Evolutionary conservation across 2,329 filamentous ascomycete genomes (phyloP).

Genomic region (Hyphodiscus sp.): DNA sequence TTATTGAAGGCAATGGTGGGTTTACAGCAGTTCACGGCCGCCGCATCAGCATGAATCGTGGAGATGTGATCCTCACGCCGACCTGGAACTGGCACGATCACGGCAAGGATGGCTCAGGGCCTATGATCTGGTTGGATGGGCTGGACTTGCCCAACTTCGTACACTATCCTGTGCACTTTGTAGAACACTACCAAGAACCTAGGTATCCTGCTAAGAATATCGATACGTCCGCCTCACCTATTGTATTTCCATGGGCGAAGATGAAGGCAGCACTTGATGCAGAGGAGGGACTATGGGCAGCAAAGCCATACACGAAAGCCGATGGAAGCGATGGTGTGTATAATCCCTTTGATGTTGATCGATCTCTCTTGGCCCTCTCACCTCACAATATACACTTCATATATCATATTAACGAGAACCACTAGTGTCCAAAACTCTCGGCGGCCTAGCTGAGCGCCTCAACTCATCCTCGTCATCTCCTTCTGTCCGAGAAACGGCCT

Average conservation of each 20-base stretch:
- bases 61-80: slow-evolving; percentile 51
- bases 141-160: slow-evolving; percentile 47
- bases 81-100: slow-evolving; percentile 56
- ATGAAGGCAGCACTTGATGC: slow-evolving; percentile 34
- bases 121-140: slow-evolving; percentile 53
- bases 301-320: slow-evolving; percentile 30
- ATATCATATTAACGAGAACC: too few species aligned
- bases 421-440: slow-evolving; percentile 43
- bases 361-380: too few species aligned
- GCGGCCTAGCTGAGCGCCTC: slow-evolving; percentile 41
- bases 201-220: slow-evolving; percentile 44
- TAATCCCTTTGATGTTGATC: too few species aligned
- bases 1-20: slow-evolving; percentile 48
- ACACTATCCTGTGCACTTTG: slow-evolving; percentile 47
- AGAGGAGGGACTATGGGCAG: slow-evolving; percentile 24
- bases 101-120: slow-evolving; percentile 47
- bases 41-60: slow-evolving; percentile 43
- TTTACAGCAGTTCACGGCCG: slow-evolving; percentile 52
- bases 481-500: slow-evolving; percentile 41
- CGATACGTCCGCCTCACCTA: slow-evolving; percentile 30
- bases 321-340: slow-evolving; percentile 33
- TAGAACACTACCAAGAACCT: slow-evolving; percentile 41
- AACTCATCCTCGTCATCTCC: slow-evolving; percentile 32
- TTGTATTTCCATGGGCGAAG: slow-evolving; percentile 36
- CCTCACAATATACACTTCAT: too few species aligned